Base-by-base conservation (phyloP, 2,329 filamentous ascomycete species). In the Sclerotinia trifoliorum region DNA sequence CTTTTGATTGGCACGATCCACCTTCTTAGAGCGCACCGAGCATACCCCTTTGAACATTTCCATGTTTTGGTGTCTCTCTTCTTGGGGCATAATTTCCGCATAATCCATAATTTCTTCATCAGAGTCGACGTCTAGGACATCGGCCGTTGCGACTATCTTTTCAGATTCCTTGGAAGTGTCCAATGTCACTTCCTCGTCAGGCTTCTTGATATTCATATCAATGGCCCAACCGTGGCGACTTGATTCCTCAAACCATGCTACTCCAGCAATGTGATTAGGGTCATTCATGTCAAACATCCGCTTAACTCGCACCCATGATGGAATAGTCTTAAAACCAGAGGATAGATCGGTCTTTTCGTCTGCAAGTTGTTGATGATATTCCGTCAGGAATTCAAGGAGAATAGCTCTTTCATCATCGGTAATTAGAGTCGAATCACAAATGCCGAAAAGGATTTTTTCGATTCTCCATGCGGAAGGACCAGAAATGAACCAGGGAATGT, bases 251-350 rank as follows among this genome's bases (percentile, higher is more conserved):
- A 19, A 2, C 44, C 29, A 51, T 11, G 46, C 49, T 52, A 19
- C 24, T 29, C 32, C 56, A n/a, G 65, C 65, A 17, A 62, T 44
- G 42, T 67, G 65, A 0, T 11, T 52, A 4, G 65, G 46, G 24
- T 67, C 65, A 17, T 67, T 62, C 21, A 62, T 15, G n/a, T 67
- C 65, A 21, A 67, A 67, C 65, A 67, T 46, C 17, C 65, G 46
- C 29, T 67, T 67, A 21, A 54, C 35, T 2, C 7, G 15, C 19
- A 32, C 65, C 65, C 65, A 67, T 15, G 46, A 13, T 3, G 49
- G 5, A 15, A 42, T 44, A n/a, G 10, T 52, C 24, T n/a, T 54
- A 1, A 19, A 10, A 6, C 48, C 39, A 3, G 32, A 32, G 8
- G 32, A 62, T 11, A 32, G 5, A 6, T 3, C 2, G 19, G 2